Conservation (phyloP, 1,284 basidiomycete genomes). For the Singerocomus inundabilis region DNA sequence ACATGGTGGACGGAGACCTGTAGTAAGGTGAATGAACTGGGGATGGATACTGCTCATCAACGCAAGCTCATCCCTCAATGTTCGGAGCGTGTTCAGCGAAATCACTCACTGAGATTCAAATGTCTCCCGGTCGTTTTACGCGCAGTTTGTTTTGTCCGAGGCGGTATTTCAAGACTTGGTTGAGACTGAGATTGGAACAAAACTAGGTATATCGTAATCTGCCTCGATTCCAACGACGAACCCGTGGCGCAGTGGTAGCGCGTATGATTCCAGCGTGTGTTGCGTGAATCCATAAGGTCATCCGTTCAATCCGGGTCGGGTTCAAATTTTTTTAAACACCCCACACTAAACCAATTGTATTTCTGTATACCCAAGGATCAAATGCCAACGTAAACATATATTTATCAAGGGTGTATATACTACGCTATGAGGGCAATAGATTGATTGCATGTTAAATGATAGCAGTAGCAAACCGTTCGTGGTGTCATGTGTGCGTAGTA, state of each 20-base stretch:
- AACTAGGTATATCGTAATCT: too few species aligned
- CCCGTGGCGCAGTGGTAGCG: slow-evolving; percentile 37
- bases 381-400: slow-evolving; percentile 6
- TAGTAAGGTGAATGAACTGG: too few species aligned
- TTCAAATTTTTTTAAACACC: slow-evolving; percentile 34
- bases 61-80: not conserved
- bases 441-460: slow-evolving; percentile 16
- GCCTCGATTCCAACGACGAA: not conserved
- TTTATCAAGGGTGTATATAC: slow-evolving; percentile 13
- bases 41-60: too few species aligned
- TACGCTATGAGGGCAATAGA: slow-evolving; percentile 16
- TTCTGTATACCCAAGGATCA: not conserved
- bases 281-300: slow-evolving; percentile 47
- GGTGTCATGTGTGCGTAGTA: slow-evolving; percentile 18
- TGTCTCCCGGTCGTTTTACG: slow-evolving; percentile 25
- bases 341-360: too few species aligned
- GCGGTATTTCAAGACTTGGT: not conserved
- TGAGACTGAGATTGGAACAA: too few species aligned
- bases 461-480: slow-evolving; percentile 11
- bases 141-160: slow-evolving; percentile 22
- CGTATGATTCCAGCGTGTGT: slow-evolving; percentile 33
- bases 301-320: slow-evolving; percentile 59
- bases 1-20: not conserved
- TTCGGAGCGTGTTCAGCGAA: not conserved
- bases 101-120: slow-evolving; percentile 6